Evolutionary conservation across 2,329 filamentous ascomycete genomes (phyloP).

Genomic region (Bipolaris oryzae): DNA sequence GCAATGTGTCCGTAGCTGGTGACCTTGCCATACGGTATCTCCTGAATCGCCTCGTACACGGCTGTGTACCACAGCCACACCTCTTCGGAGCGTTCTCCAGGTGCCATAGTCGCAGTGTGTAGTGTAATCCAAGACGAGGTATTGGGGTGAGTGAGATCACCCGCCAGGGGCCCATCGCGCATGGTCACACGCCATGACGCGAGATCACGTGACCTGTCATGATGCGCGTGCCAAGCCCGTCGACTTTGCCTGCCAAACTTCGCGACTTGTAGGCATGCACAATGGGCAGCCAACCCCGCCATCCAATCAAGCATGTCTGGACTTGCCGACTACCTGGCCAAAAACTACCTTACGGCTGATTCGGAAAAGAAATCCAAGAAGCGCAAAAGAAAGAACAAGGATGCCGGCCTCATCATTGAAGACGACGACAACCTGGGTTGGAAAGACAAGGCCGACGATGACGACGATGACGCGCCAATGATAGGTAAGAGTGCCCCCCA

Average conservation of each 20-base stretch:
- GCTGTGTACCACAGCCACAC: conserved; percentile 74
- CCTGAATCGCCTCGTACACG: conserved; percentile 83
- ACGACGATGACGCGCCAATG: conserved; percentile 61
- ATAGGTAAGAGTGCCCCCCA: conserved; percentile 41
- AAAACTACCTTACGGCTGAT: conserved; percentile 83
- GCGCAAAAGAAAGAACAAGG: conserved; percentile 55
- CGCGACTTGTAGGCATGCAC: background rate
- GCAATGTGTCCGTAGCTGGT: conserved; percentile 88
- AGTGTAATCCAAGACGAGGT: background rate
- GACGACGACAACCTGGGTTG: conserved; percentile 62
- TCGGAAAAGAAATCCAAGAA: conserved; percentile 59
- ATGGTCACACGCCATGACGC: conserved; percentile 30
- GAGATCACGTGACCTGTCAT: conserved; percentile 24
- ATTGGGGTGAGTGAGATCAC: conserved; percentile 3
- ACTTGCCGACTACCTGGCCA: conserved; percentile 84
- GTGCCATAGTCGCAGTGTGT: conserved; percentile 58
- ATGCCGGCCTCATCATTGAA: conserved; percentile 54
- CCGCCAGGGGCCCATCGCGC: conserved; percentile 5
- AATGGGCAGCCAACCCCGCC: conserved; percentile 10
- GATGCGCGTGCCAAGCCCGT: conserved; percentile 16
- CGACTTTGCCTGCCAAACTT: conserved; percentile 9
- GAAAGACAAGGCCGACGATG: conserved; percentile 57
- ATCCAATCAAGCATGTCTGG: conserved; percentile 54
- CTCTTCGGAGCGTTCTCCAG: conserved; percentile 67
- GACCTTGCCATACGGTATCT: conserved; percentile 82